Conservation (phyloP, 768 basidiomycete genomes). For the Amylocystis lapponica region DNA sequence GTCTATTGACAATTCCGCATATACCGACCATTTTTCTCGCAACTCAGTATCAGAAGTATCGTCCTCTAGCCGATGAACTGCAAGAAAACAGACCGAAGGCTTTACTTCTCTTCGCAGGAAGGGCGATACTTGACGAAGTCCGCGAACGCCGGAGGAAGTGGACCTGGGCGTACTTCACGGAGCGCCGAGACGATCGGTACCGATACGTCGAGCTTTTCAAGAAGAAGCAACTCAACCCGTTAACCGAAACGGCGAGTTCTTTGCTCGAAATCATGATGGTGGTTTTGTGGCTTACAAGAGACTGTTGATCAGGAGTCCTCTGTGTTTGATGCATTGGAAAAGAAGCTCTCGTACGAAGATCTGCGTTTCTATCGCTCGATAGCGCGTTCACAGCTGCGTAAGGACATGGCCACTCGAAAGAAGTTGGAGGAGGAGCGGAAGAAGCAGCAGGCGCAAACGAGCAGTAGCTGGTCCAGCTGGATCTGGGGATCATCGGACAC, state of each 20-base stretch:
- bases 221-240: slow-evolving; percentile 53
- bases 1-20: slow-evolving; percentile 2
- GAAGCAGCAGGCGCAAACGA: slow-evolving; percentile 40
- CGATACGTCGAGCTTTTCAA: slow-evolving; percentile 82
- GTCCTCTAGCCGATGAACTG: slow-evolving; percentile 60
- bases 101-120: slow-evolving; percentile 70
- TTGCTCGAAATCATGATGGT: slow-evolving; percentile 2
- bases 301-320: slow-evolving; percentile 38
- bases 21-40: neutral
- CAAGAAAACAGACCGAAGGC: slow-evolving; percentile 56
- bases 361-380: slow-evolving; percentile 97
- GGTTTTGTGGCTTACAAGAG: neutral
- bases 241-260: slow-evolving; percentile 49
- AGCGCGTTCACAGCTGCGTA: slow-evolving; percentile 79
- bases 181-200: slow-evolving; percentile 84
- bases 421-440: slow-evolving; percentile 66
- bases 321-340: slow-evolving; percentile 63
- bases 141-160: slow-evolving; percentile 79
- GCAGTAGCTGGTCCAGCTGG: slow-evolving; percentile 66
- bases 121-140: slow-evolving; percentile 76
- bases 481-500: slow-evolving; percentile 71
- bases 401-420: slow-evolving; percentile 68
- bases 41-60: slow-evolving; percentile 74
- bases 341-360: slow-evolving; percentile 86
- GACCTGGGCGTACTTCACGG: slow-evolving; percentile 89